Conservation (phyloP, 2,329 filamentous ascomycete genomes). For the Penicillium capsulatum region DNA sequence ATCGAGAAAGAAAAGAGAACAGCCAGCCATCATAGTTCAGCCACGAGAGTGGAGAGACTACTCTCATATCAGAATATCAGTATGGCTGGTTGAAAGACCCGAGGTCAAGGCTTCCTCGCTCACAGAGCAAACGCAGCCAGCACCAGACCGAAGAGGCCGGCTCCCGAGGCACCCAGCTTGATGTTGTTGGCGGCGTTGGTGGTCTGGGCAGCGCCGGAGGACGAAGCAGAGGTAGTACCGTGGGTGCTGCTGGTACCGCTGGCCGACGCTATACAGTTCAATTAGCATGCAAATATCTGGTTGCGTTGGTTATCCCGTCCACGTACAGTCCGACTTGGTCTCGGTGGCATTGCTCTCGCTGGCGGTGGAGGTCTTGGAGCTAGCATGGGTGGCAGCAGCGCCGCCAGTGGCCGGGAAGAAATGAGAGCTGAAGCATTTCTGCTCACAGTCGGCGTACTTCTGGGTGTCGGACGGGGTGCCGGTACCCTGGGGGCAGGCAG, state of each 20-base stretch:
- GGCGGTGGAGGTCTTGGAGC: constrained; percentile 20
- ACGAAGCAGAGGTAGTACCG: constrained; percentile 2
- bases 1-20: too few species aligned
- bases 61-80: too few species aligned
- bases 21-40: too few species aligned
- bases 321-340: constrained; percentile 2
- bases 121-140: constrained; percentile 39
- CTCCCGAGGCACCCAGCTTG: constrained; percentile 33
- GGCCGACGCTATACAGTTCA: constrained; percentile 15
- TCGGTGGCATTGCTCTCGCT: constrained; percentile 6
- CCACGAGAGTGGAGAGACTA: too few species aligned
- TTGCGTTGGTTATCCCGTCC: too few species aligned
- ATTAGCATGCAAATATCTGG: too few species aligned
- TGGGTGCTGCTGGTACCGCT: constrained; percentile 13
- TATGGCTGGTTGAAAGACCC: too few species aligned
- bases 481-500: constrained; percentile 51
- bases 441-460: constrained; percentile 47
- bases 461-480: constrained; percentile 45
- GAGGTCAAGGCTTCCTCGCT: constrained; percentile 3
- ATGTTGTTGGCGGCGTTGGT: constrained; percentile 31
- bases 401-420: constrained; percentile 41
- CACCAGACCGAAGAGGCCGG: constrained; percentile 33
- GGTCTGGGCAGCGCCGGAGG: constrained; percentile 18
- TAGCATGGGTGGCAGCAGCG: constrained; percentile 19
- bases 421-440: constrained; percentile 47